Evolutionary conservation across 495 filamentous ascomycete species (phyloP), one percentile per base, ranked within the genome.

Genomic region (Sphaerosporella brunnea): DNA sequence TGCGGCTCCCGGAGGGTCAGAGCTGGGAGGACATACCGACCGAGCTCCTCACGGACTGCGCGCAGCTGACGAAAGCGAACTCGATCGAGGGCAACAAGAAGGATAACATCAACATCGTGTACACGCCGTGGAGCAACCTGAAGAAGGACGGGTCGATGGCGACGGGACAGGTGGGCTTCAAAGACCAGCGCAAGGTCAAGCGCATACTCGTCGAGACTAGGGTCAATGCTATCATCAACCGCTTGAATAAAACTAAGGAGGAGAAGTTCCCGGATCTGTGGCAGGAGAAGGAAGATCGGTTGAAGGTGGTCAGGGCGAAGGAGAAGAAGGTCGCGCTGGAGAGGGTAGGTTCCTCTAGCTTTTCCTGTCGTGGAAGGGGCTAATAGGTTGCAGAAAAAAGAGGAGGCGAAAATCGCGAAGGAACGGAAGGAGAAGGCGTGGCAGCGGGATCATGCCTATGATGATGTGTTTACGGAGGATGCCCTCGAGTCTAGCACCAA

Each of bases 11-110:
- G 15, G 79, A 88, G 35, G 83, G 80, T 36, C 74, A 92, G 56
- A 71, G 73, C 38, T 97, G 88, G 90, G 85, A 94, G 15, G 67
- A 72, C 28, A 82, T 97, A 47, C 75, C 81, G 2, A 53, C 74
- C 47, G 73, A 77, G 3, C 71, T 97, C 18, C 52, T 97, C 25
- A 77, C 73, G 40, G 90, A 97, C 63, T 84, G 88, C 53, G 87
- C 78, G 16, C 90, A 97, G 63, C 70, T 97, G 45, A 97, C 90
- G 42, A 97, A 97, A 65, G 87, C 90, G 44, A 97, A 97, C 65
- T 95, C 87, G 25, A 97, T 97, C 56, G 90, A 97, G 66, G 92
- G 90, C 49, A 97, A 96, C 67, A 97, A 97, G 66, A 95, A 95
- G 66, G 90, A 96, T 58, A 96, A 96, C 64, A 71, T 96, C 50